Percentiles rank a stretch among this genome's conserved stretches.
These are phyloP conservation scores for Podospora sp. DNA, from an alignment of 495 filamentous ascomycete species.

Conservation along the genomic window DNA sequence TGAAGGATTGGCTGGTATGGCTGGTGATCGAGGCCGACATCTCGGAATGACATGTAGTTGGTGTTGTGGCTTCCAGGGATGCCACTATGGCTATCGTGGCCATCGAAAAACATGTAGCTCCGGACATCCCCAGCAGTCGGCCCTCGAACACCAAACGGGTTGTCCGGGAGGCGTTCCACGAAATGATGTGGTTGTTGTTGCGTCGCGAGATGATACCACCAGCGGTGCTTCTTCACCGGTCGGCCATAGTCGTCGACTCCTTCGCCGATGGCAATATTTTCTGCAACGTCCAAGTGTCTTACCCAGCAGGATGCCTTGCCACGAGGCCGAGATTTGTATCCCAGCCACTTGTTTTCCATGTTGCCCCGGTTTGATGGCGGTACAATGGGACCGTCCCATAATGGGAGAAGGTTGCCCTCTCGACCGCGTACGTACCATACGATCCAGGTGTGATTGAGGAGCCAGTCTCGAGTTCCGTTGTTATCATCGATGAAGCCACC, in stretches of 20 bases:
- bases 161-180: not conserved
- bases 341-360: slow-evolving; percentile 11
- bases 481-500: slow-evolving; percentile 31
- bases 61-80: not conserved
- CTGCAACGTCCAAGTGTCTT: not conserved
- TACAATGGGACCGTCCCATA: slow-evolving; percentile 27
- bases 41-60: not conserved
- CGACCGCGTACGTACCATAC: slow-evolving; percentile 39
- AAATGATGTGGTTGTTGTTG: not conserved
- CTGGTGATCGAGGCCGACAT: not conserved
- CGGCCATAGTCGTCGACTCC: not conserved
- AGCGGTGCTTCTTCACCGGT: not conserved
- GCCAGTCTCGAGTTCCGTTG: slow-evolving; percentile 41
- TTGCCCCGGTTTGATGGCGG: slow-evolving; percentile 14
- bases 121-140: not conserved
- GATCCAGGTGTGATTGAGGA: slow-evolving; percentile 43
- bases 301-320: not conserved
- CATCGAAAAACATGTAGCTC: not conserved
- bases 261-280: not conserved
- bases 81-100: no score
- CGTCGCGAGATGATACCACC: not conserved
- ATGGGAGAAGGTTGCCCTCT: slow-evolving; percentile 31
- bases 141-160: slow-evolving; percentile 2
- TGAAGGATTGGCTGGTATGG: not conserved
- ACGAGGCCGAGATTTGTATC: slow-evolving; percentile 5